These are phyloP conservation scores for Fusarium nurragi DNA, from an alignment of 2,329 filamentous ascomycete species.

Conservation along the genomic window DNA sequence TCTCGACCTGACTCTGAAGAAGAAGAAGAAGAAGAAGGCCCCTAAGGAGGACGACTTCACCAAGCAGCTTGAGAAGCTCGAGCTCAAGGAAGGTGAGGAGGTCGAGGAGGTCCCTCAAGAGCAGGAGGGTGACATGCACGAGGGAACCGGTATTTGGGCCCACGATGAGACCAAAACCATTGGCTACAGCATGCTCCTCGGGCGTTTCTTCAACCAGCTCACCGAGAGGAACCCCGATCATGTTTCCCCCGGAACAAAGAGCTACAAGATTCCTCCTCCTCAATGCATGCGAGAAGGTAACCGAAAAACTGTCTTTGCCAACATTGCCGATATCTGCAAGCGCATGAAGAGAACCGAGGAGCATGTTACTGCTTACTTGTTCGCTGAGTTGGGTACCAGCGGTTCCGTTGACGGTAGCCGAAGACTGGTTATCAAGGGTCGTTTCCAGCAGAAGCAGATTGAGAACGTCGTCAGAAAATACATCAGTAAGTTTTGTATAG, in stretches of 20 bases:
- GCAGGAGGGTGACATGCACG: constrained; percentile 79
- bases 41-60: constrained; percentile 68
- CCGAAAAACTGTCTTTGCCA: constrained; percentile 99
- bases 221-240: constrained; percentile 97
- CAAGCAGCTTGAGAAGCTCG: constrained; percentile 69
- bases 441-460: constrained; percentile 99
- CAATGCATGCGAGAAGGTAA: constrained; percentile 99
- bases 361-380: constrained; percentile 95
- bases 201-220: constrained; percentile 93
- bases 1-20: constrained; percentile 72
- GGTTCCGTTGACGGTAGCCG: constrained; percentile 94
- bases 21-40: constrained; percentile 77
- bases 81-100: constrained; percentile 73
- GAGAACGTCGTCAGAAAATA: constrained; percentile 97
- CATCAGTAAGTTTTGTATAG: constrained; percentile 74
- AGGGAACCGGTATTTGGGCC: constrained; percentile 89
- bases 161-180: constrained; percentile 83
- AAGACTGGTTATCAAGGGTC: constrained; percentile 97
- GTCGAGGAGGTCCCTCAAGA: constrained; percentile 60
- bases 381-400: constrained; percentile 96
- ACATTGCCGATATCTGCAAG: constrained; percentile 98
- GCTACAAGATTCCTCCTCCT: constrained; percentile 98
- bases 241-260: constrained; percentile 85
- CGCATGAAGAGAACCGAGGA: constrained; percentile 99
- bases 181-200: constrained; percentile 84